Evolutionary conservation across 768 basidiomycete genomes (phyloP), one percentile per base, ranked within the genome.

Genomic region (Psilocybe cubensis): DNA sequence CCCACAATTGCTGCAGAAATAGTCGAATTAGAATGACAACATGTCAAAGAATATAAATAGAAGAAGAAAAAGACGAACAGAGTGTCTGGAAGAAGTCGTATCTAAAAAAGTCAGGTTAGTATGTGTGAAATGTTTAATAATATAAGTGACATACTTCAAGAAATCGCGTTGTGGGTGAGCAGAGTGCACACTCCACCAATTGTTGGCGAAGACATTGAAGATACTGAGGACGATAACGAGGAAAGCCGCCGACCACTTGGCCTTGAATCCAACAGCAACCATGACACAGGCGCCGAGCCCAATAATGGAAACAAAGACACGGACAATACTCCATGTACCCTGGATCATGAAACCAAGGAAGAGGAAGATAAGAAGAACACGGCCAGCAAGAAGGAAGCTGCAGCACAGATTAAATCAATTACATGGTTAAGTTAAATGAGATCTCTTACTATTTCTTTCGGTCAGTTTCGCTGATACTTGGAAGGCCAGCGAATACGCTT

Each of bases 41-140:
- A n/a, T n/a, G n/a, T n/a, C n/a, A n/a, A n/a, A 8, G 20, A 42
- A 18, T 23, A 46, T 42, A 18, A 23, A 5, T 31, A 41, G 28
- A 25, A 27, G 55, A 33, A 49, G 14, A 12, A 50, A 31, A 21
- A 47, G 12, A 78, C 81, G 53, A 59, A 83, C 81, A 97, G 29
- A 97, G 82, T 28, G 95, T 98, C 76, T 98, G 95, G 91, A 97
- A 98, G 79, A 99, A 99, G 76, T 99, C 97, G 68, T 98, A 97
- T 82, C 92, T 93, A 60, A 17, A 45, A 52, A 54, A 56, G 41
- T 12, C 47, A 27, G 17, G 46, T 35, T 28, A 23, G 49, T 78
- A 48, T 76, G 68, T 56, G 41, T 28, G 44, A 18, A 7, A 20
- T 9, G 35, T n/a, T 8, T 27, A 25, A 6, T 24, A 43, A 35